Conservation (phyloP, 2,329 filamentous ascomycete species). For the Metarhizium sp. region DNA sequence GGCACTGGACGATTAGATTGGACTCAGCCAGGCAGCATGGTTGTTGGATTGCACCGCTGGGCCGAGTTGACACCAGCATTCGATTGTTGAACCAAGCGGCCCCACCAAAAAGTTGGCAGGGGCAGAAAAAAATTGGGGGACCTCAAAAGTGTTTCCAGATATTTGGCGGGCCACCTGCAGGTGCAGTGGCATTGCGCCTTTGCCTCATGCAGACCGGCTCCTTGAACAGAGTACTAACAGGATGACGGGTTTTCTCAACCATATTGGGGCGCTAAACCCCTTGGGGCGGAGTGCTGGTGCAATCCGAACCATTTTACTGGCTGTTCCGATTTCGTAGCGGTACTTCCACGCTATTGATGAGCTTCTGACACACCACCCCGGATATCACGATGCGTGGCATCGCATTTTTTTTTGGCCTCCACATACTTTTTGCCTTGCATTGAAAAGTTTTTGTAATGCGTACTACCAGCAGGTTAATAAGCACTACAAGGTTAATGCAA, state of each 20-base stretch:
- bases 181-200: neutral
- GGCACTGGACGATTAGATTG: constrained; percentile 10
- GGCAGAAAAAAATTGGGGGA: constrained; percentile 24
- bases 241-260: constrained; percentile 13
- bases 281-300: constrained; percentile 5
- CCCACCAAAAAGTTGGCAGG: constrained; percentile 23
- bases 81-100: constrained; percentile 26
- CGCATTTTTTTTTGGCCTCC: too few relatives aligned
- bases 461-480: too few relatives aligned
- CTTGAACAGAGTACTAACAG: neutral
- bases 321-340: constrained; percentile 1
- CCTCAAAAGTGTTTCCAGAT: neutral
- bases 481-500: neutral
- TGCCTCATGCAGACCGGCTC: constrained; percentile 1
- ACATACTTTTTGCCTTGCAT: neutral
- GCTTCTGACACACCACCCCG: too few relatives aligned
- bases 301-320: neutral
- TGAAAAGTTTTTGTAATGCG: too few relatives aligned
- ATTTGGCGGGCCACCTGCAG: constrained; percentile 6
- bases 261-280: constrained; percentile 12
- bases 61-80: constrained; percentile 4
- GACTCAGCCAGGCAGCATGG: constrained; percentile 7
- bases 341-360: neutral
- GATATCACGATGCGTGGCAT: too few relatives aligned
- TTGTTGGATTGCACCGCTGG: neutral